Evolutionary conservation across 345 rosid genomes (phyloP).

Genomic region (Laguncularia racemosa): DNA sequence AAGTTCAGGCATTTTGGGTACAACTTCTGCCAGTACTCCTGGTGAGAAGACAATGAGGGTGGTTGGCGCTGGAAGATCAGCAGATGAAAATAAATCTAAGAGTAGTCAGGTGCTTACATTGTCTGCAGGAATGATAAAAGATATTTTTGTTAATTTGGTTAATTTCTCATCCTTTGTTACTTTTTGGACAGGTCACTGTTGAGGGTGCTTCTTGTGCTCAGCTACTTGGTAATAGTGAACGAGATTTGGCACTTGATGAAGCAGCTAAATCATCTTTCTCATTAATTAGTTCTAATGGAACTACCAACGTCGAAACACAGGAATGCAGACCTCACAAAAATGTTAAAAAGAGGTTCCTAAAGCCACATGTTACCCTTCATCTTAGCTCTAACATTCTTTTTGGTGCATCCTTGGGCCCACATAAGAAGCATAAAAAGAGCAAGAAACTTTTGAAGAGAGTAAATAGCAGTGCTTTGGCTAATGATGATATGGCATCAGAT

Average conservation of each 20-base stretch:
- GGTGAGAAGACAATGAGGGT: conserved; percentile 5
- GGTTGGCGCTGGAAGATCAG: conserved; percentile 6
- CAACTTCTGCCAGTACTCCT: neutral
- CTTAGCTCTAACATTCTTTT: conserved; percentile 39
- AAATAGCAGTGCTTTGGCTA: conserved; percentile 24
- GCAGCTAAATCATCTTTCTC: conserved; percentile 7
- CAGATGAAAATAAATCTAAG: conserved; percentile 11
- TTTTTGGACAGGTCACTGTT: no score
- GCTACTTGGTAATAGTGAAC: conserved; percentile 12
- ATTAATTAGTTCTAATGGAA: conserved; percentile 12
- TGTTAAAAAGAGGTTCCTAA: conserved; percentile 36
- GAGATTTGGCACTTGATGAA: conserved; percentile 13
- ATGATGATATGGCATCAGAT: conserved; percentile 18
- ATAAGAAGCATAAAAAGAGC: conserved; percentile 39
- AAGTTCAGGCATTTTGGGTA: neutral
- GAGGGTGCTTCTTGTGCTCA: conserved; percentile 13
- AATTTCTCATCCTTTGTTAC: conserved; percentile 3
- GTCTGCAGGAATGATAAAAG: neutral
- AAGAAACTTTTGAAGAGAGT: conserved; percentile 21
- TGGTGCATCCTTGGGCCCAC: conserved; percentile 27
- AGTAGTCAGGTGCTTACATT: conserved; percentile 22
- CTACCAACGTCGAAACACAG: conserved; percentile 14
- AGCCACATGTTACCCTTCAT: conserved; percentile 22
- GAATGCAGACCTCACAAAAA: conserved; percentile 18
- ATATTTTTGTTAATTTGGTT: conserved; percentile 14